Conservation (phyloP, 805 yeast genomes). For the Wickerhamiella cacticola region DNA sequence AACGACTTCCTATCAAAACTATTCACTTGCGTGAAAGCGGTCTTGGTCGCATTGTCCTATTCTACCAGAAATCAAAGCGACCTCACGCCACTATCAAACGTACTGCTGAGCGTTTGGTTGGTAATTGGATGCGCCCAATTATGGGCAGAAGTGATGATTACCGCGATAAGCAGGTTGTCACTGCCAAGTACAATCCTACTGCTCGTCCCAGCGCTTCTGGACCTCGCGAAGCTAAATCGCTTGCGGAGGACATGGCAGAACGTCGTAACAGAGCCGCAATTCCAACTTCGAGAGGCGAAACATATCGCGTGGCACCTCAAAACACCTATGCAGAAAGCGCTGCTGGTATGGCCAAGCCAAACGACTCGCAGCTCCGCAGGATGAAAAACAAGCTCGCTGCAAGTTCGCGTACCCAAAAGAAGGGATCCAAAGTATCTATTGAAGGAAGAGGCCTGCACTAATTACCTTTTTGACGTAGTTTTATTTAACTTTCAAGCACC, state of each 20-base stretch:
- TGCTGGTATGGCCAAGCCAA: constrained; percentile 39
- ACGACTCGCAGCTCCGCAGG: constrained; percentile 72
- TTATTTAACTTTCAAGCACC: background rate
- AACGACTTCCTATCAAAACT: constrained; percentile 80
- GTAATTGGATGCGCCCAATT: constrained; percentile 97
- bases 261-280: constrained; percentile 92
- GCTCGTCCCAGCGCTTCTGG: constrained; percentile 15
- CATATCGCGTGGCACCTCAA: constrained; percentile 82
- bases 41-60: constrained; percentile 83
- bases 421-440: constrained; percentile 65
- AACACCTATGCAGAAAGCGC: constrained; percentile 39
- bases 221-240: constrained; percentile 30
- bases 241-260: constrained; percentile 82
- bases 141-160: constrained; percentile 92
- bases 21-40: constrained; percentile 92
- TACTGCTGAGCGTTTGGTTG: constrained; percentile 78
- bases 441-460: constrained; percentile 45
- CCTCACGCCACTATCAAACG: constrained; percentile 81
- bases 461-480: background rate
- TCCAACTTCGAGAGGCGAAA: constrained; percentile 81
- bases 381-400: constrained; percentile 48
- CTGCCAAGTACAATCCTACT: constrained; percentile 44
- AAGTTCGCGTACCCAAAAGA: constrained; percentile 35
- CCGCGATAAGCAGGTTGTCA: constrained; percentile 67
- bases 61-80: constrained; percentile 79